These are phyloP conservation scores for Blastocystis hominis DNA, from an alignment of 352 stramenopile genomes.

Conservation along the genomic window DNA sequence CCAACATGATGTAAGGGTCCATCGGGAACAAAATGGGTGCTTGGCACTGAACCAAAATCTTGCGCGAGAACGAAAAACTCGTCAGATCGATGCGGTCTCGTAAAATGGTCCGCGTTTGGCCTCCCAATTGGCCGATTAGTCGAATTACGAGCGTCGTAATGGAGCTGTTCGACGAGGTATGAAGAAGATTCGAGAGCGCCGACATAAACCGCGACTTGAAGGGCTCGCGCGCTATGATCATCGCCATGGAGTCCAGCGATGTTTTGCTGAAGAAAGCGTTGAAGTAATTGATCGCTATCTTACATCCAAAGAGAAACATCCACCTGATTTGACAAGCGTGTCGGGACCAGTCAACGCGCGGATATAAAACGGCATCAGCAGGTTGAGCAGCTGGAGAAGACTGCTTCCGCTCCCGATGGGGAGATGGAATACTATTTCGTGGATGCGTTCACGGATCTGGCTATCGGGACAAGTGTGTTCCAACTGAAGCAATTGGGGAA, in stretches of 20 bases:
- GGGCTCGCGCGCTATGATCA: background rate
- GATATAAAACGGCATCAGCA: constrained; percentile 10
- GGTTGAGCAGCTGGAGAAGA: background rate
- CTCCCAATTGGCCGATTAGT: background rate
- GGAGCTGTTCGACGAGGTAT: constrained; percentile 10
- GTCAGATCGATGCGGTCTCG: background rate
- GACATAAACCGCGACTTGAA: background rate
- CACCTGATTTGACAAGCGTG: background rate
- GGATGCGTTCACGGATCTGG: constrained; percentile 17
- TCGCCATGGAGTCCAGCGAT: background rate
- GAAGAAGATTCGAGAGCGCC: background rate
- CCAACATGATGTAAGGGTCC: background rate
- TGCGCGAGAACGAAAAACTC: background rate
- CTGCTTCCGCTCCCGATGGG: background rate
- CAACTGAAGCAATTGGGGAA: constrained; percentile 17
- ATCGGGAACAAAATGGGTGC: background rate
- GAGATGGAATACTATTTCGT: constrained; percentile 21
- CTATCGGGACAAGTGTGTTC: constrained; percentile 11
- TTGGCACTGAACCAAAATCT: background rate
- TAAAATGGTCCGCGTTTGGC: background rate
- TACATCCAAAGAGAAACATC: background rate
- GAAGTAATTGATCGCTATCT: constrained; percentile 38
- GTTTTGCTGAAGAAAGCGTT: background rate
- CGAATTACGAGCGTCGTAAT: background rate
- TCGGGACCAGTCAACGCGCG: constrained; percentile 2